Conservation (phyloP, 2,329 filamentous ascomycete species). For the Macroventuria anomochaeta region DNA sequence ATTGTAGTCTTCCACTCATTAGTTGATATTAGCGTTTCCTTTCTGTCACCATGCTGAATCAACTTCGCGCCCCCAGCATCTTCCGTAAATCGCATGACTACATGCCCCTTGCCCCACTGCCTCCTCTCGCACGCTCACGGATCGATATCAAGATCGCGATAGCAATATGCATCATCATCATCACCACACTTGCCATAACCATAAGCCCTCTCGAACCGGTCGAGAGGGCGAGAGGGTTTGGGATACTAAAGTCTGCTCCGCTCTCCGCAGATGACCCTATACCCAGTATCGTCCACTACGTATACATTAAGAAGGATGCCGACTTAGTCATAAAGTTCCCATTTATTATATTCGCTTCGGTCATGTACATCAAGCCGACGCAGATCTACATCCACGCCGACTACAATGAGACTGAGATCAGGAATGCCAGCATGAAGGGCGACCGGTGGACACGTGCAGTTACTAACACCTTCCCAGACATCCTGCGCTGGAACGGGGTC, state of each 20-base stretch:
- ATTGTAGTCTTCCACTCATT: background rate
- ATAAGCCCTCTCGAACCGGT: conserved; percentile 6
- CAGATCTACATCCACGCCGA: conserved; percentile 34
- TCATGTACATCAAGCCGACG: conserved; percentile 22
- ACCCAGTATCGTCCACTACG: conserved; percentile 30
- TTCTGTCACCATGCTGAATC: background rate
- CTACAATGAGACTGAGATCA: conserved; percentile 22
- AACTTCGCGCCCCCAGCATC: conserved; percentile 5
- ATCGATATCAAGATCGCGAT: conserved; percentile 11
- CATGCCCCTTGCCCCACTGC: conserved; percentile 2
- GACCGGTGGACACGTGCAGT: conserved; percentile 25
- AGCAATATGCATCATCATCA: conserved; percentile 1
- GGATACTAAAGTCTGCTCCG: background rate
- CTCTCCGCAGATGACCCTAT: conserved; percentile 10
- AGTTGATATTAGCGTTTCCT: background rate
- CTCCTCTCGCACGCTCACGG: conserved; percentile 12
- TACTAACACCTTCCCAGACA: conserved; percentile 22
- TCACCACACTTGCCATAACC: conserved; percentile 1
- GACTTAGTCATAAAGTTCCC: conserved; percentile 17
- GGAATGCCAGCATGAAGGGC: conserved; percentile 14
- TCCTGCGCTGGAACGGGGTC: conserved; percentile 20
- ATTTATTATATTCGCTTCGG: conserved; percentile 23
- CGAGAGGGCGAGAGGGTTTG: background rate
- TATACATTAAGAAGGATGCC: conserved; percentile 22
- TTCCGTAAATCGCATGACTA: conserved; percentile 16